Evolutionary conservation across 495 filamentous ascomycete species (phyloP), one percentile per base, ranked within the genome.

Genomic region (Talaromyces thailandensis): DNA sequence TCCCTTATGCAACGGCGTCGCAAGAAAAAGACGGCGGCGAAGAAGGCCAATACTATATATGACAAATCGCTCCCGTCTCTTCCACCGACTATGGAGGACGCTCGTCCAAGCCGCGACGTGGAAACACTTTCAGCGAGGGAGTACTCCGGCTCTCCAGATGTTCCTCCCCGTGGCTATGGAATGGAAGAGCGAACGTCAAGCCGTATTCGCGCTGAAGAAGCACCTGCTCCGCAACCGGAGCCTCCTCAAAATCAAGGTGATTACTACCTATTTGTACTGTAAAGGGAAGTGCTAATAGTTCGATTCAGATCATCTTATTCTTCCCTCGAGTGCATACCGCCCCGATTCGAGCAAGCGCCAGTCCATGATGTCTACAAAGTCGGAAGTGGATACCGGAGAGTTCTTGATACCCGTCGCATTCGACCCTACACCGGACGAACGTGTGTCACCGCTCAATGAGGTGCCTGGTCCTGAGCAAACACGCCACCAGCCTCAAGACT

Each of bases 61-160:
- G 93, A 99, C 73, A 99, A 99, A 68, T 96, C 92, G 9, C 81
- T 98, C 11, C 94, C 94, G 6, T 94, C 94, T 53, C 79, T 98
- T 40, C 94, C 94, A 37, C 91, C 90, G 7, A 88, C 61, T 59
- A 43, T 63, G 66, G 45, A 62, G 63, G 21, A 65, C 68, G 21
- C 63, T 35, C 53, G 64, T 59, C 5, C 31, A 16, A n/a, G 24
- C 14, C 31, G 58, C 5, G 58, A 60, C 11, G 16, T 82, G n/a
- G 88, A 90, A 26, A 88, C 89, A 37, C 83, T 86, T 7, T 69
- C 74, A 0, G 79, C 77, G 25, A 90, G 93, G 59, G 64, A 70
- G 26, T 89, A 88, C 67, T 75, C 74, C 8, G 90, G 85, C 85
- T 8, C 83, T 86, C 87, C 87, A 28, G 91, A 96, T 61, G 73